phyloP scores from a whole-genome alignment of 163 green algal species.

The Scenedesmus sp. region DNA sequence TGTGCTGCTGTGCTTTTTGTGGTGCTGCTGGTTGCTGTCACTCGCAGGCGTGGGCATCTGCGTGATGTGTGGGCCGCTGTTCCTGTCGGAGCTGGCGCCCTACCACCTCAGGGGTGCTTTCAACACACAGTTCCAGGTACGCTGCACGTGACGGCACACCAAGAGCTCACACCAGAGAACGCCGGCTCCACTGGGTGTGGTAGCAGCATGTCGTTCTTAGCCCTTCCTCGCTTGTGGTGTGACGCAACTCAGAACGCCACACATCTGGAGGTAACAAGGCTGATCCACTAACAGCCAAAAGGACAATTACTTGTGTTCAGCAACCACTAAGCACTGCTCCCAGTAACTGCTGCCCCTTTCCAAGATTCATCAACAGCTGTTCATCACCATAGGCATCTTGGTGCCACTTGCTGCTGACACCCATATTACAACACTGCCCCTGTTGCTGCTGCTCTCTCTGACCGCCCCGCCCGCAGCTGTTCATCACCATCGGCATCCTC shows the following conservation, averaged over 20 bases:
- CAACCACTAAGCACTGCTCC: background rate
- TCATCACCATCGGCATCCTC: constrained; percentile 74
- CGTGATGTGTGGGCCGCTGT: constrained; percentile 63
- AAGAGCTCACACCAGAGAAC: background rate
- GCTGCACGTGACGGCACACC: background rate
- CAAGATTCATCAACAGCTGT: no score
- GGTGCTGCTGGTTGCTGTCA: constrained; percentile 40
- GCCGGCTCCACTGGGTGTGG: background rate
- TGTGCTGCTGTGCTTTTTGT: background rate
- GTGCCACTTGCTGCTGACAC: no score
- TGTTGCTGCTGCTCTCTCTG: background rate
- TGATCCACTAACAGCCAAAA: no score
- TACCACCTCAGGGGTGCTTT: constrained; percentile 64
- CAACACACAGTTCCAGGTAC: constrained; percentile 82
- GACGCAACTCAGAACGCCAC: no score
- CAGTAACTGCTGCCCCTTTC: no score
- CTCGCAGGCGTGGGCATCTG: constrained; percentile 69
- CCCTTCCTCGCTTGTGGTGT: background rate
- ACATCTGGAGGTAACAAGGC: no score
- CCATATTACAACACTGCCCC: background rate
- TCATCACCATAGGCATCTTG: no score
- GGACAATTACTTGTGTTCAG: background rate
- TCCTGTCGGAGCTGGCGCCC: constrained; percentile 69
- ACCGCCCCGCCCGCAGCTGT: constrained; percentile 41
- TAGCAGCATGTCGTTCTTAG: background rate